Percentiles rank a stretch among this genome's conserved stretches.
phyloP scores from a whole-genome alignment of 2,329 filamentous ascomycete species.

The Paradendryphiella salina region DNA sequence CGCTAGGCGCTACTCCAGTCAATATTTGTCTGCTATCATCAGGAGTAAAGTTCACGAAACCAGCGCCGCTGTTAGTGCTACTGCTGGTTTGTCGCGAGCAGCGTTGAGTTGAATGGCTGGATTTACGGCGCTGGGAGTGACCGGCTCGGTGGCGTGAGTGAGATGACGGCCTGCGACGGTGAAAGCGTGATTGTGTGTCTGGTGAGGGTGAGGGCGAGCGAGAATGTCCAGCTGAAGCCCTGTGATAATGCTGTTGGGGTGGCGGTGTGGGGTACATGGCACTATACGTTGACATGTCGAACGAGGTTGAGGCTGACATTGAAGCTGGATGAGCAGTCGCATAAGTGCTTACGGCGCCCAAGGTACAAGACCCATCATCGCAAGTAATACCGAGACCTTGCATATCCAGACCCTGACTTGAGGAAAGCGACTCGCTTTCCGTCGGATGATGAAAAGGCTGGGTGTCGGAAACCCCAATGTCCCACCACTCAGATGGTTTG shows the following conservation, averaged over 20 bases:
- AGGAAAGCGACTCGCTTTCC: constrained; percentile 24
- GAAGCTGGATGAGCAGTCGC: not conserved
- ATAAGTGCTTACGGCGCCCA: constrained; percentile 7
- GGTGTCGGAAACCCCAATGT: constrained; percentile 13
- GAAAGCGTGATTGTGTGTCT: constrained; percentile 33
- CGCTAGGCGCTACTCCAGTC: constrained; percentile 87
- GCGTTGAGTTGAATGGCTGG: constrained; percentile 25
- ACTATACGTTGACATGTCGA: constrained; percentile 18
- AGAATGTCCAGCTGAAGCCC: constrained; percentile 24
- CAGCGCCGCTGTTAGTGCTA: constrained; percentile 40
- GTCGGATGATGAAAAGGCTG: constrained; percentile 18
- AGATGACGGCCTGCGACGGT: constrained; percentile 25
- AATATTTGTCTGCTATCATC: constrained; percentile 77
- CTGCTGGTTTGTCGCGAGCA: constrained; percentile 49
- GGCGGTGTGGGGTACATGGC: constrained; percentile 23
- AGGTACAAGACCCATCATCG: constrained; percentile 31
- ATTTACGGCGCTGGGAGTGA: constrained; percentile 24
- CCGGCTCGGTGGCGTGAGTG: constrained; percentile 14
- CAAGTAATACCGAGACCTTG: constrained; percentile 42
- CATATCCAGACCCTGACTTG: constrained; percentile 22
- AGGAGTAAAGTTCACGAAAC: constrained; percentile 90
- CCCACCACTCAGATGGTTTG: constrained; percentile 40
- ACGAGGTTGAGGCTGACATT: constrained; percentile 18
- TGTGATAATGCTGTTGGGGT: constrained; percentile 14
- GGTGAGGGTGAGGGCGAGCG: constrained; percentile 32